Evolutionary conservation across 306 rosid genomes (phyloP).

Genomic region (Dalbergia cultrata): DNA sequence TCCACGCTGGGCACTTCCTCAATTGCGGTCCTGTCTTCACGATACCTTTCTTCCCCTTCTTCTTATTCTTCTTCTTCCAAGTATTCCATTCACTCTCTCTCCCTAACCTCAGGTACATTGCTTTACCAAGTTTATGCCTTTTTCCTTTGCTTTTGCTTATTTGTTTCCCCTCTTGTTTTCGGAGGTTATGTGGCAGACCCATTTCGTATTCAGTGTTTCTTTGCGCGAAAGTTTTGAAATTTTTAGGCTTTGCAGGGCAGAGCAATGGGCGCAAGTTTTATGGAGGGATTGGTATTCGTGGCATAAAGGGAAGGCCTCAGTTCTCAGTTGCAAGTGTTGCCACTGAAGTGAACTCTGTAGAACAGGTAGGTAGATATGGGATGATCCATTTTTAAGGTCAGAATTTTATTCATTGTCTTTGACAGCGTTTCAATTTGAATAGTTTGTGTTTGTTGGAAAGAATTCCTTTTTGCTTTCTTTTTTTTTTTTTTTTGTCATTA

Average conservation of each 20-base stretch:
- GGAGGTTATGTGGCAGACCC: constrained; percentile 26
- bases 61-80: constrained; percentile 46
- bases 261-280: constrained; percentile 57
- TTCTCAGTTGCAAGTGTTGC: constrained; percentile 84
- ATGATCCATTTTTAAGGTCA: not conserved
- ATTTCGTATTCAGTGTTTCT: constrained; percentile 35
- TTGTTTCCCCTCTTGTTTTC: not conserved
- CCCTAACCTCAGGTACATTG: constrained; percentile 66
- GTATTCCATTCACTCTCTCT: constrained; percentile 58
- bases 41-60: constrained; percentile 52
- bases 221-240: constrained; percentile 3
- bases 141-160: not conserved
- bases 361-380: constrained; percentile 66
- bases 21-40: constrained; percentile 67
- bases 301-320: constrained; percentile 69
- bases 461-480: not conserved
- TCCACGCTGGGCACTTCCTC: constrained; percentile 78
- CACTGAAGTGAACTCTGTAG: constrained; percentile 79
- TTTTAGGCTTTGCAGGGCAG: constrained; percentile 61
- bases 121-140: not conserved
- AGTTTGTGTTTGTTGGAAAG: constrained; percentile 27
- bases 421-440: constrained; percentile 29
- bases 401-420: constrained; percentile 14
- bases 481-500: constrained; percentile 19
- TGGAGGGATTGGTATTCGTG: constrained; percentile 70